These are phyloP conservation scores for Pythium vanterpoolii DNA, from an alignment of 352 stramenopile species.

Conservation along the genomic window DNA sequence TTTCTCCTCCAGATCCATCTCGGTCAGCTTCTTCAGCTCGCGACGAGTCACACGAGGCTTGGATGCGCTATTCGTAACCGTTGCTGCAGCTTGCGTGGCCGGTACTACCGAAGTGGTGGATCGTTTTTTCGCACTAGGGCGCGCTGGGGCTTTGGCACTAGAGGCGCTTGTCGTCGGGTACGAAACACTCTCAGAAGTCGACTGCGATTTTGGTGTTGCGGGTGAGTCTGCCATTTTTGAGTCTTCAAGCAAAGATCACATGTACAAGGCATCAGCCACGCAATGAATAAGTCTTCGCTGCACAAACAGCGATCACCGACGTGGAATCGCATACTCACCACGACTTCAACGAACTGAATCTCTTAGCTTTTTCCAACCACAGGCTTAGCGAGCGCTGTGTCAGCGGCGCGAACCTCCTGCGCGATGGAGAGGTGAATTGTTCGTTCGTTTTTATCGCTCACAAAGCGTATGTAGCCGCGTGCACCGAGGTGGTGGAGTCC, in stretches of 20 bases:
- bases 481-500: background rate
- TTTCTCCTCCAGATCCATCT: constrained; percentile 77
- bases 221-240: constrained; percentile 12
- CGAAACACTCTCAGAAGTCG: background rate
- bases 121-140: constrained; percentile 43
- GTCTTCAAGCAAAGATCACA: background rate
- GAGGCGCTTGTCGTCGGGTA: constrained; percentile 33
- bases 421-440: background rate
- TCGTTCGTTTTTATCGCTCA: background rate
- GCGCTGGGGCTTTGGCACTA: constrained; percentile 42
- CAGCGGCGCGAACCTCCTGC: background rate
- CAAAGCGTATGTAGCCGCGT: background rate
- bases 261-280: background rate
- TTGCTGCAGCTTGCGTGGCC: background rate
- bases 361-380: background rate
- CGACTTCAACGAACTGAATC: background rate
- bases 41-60: constrained; percentile 64
- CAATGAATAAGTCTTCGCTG: background rate
- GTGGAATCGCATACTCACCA: background rate
- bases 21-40: constrained; percentile 76
- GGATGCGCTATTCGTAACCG: constrained; percentile 20
- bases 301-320: background rate
- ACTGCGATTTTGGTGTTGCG: constrained; percentile 5
- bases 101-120: constrained; percentile 5
- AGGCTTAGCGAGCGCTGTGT: background rate